Evolutionary conservation across 345 rosid genomes (phyloP).

Genomic region (Excoecaria agallocha): DNA sequence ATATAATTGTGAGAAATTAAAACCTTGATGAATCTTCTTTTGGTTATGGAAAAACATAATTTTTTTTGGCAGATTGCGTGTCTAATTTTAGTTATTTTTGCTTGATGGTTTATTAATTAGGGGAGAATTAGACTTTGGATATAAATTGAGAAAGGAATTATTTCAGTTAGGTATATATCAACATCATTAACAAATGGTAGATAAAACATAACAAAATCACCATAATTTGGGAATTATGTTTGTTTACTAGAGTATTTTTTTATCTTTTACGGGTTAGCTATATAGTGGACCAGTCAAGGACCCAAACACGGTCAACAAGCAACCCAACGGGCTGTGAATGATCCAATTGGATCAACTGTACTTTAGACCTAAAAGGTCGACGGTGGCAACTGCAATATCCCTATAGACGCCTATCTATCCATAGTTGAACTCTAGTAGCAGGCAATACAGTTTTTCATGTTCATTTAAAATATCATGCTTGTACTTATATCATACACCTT

Average conservation of each 20-base stretch:
- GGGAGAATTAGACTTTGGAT: not conserved
- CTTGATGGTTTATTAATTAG: slow-evolving; percentile 1
- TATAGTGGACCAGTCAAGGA: no score
- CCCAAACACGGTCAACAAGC: no score
- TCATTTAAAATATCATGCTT: no score
- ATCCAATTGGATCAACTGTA: no score
- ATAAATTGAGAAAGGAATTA: not conserved
- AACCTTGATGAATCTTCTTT: not conserved
- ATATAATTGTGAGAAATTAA: not conserved
- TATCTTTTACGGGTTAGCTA: no score
- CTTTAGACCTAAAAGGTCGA: no score
- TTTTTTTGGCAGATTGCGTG: not conserved
- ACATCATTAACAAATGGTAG: slow-evolving; percentile 1
- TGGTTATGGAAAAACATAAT: not conserved
- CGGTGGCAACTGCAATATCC: no score
- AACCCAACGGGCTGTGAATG: no score
- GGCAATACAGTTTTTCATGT: no score
- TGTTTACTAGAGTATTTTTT: not conserved
- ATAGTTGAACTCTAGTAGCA: no score
- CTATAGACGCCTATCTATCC: no score
- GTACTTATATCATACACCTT: no score
- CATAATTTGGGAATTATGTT: slow-evolving; percentile 1
- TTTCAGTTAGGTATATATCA: not conserved
- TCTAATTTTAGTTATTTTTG: not conserved
- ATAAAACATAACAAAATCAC: not conserved